Percentiles rank a stretch among this genome's conserved stretches.
Conservation (phyloP, 768 basidiomycete species). For the Podaxis rugospora region DNA sequence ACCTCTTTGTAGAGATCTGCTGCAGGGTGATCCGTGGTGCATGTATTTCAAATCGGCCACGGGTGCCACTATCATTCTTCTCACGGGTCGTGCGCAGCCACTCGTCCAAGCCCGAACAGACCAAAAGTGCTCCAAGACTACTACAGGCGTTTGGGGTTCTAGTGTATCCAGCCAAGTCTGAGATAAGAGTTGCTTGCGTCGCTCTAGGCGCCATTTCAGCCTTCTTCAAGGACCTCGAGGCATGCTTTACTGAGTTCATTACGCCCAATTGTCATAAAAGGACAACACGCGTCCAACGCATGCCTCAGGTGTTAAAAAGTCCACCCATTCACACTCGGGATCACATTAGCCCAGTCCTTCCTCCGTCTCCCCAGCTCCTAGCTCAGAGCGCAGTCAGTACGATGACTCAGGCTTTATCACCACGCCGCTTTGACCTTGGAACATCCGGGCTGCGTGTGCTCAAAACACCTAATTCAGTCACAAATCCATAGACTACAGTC, state of each 20-base stretch:
- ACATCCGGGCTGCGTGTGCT: not conserved
- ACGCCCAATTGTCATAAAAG: not conserved
- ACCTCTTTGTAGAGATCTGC: not conserved
- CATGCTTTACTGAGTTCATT: not conserved
- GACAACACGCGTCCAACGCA: not conserved
- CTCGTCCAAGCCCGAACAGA: not conserved
- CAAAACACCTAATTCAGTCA: not conserved
- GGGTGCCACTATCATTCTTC: not conserved
- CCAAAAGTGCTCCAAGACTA: not conserved
- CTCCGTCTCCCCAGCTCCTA: not conserved
- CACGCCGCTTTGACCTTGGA: not conserved
- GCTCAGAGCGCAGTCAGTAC: not conserved
- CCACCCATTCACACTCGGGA: not conserved
- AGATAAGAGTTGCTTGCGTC: too few relatives aligned
- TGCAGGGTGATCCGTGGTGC: not conserved
- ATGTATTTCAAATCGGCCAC: not conserved
- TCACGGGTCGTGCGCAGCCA: not conserved
- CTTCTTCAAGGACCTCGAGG: not conserved
- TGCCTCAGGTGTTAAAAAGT: not conserved
- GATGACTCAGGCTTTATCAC: not conserved
- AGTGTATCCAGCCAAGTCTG: too few relatives aligned
- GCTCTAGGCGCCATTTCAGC: too few relatives aligned
- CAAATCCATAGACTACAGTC: not conserved
- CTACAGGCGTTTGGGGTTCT: too few relatives aligned
- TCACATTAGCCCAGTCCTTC: too few relatives aligned